Base-by-base conservation (phyloP, 805 yeast genomes). In the Debaryomyces castellii region DNA sequence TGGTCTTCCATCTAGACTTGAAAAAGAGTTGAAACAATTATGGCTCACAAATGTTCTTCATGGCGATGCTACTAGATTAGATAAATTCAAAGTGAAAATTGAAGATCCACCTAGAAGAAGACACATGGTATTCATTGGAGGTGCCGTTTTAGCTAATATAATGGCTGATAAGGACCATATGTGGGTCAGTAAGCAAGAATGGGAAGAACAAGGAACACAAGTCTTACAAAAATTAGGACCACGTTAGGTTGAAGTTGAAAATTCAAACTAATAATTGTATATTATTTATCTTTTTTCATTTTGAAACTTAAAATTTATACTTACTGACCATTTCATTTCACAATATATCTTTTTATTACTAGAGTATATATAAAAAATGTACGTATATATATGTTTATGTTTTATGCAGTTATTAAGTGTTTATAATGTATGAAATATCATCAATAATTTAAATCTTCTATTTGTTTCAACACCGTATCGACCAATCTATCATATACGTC, bases 71-170 rank as follows among this genome's bases (percentile, higher is more conserved):
- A 62, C 89, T 14, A 79, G 98, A 61, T 76, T 94, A 54, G 87
- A 81, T 50, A 91, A 91, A 69, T 92, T 94, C 71, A 94, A 94
- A 69, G 97, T 94, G 34, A 82, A 92, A 69, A 94, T 94, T 59
- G 98, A 94, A 67, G 98, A 94, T 66, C 98, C 99, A 35, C 99
- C 99, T 55, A 83, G 98, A 76, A 89, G 99, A 77, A 87, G 91
- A 66, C 97, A 94, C 68, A 92, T 94, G 97, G 99, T 94, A 28
- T 94, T 94, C 69, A 84, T 92, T 54, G 99, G 99, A 57, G 99
- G 99, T 58, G 98, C 98, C 4, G 98, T 94, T 17, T 77, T 94
- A 63, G 98, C 99, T 27, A 89, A 87, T 63, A 92, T 94, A 56
- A 94, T 94, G 98, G 96, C 96, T 39, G 97, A 91, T 66, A 94